Base-by-base conservation (phyloP, 2,329 filamentous ascomycete genomes). In the Penicillium sp. region DNA sequence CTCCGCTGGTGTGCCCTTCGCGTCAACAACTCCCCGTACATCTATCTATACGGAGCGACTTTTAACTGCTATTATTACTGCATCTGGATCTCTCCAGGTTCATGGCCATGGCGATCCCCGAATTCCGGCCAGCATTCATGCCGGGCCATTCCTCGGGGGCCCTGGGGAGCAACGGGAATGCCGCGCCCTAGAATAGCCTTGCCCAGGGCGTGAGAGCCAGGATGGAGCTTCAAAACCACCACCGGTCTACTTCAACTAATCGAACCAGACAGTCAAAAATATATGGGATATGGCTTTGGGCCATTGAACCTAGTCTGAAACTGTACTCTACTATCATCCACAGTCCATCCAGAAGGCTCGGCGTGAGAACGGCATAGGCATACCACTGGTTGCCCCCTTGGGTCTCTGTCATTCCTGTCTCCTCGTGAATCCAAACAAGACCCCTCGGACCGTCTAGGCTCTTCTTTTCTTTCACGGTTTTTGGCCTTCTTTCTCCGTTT, bases 71-170 rank as follows among this genome's bases (percentile, higher is more conserved):
- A 32, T n/a, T 26, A 41, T 32, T 32, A 32, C 37, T 32, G 5
- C 9, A 29, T 32, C 7, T 19, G 35, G 17, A 24, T 15, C 12
- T 26, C 31, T 21, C 4, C 10, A 31, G 39, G 15, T 35, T 43
- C 2, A 13, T 45, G 32, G 8, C 9, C 17, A 51, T 57, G 54
- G 32, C 9, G 46, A 55, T 50, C 54, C 19, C 33, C 19, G 31
- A 46, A 61, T 61, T 58, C 57, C 56, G 26, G n/a, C 33, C 28
- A 60, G 48, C 57, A 61, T 61, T 61, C 58, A 56, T 48, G 38
- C 4, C 33, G 37, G 31, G 39, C 44, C 57, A 61, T 61, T 61
- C 58, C 47, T 60, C 26, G 52, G 53, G 53, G 53, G 45, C 45
- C 53, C 44, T 29, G 53, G 54, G 47, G 51, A 52, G 48, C 42